Base-by-base conservation (phyloP, 306 rosid genomes). In the Begonia masoniana region DNA sequence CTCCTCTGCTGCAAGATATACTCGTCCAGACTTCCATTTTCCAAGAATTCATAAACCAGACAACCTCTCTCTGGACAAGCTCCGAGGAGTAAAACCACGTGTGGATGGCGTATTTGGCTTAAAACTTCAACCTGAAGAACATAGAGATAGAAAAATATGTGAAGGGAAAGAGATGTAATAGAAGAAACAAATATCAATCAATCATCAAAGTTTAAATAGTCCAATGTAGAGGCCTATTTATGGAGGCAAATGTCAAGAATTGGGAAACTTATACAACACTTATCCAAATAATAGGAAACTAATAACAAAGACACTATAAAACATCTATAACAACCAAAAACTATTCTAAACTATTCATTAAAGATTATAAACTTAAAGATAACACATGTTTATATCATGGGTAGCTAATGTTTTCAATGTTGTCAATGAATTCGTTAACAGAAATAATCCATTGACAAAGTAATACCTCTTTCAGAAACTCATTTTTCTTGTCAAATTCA, bases 61-160 rank as follows among this genome's bases (percentile, higher is more conserved):
- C 92, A 85, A 49, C 94, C 79, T 10, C 42, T 79, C 67, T 91
- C 96, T 4, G 96, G 96, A 68, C 97, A 85, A 41, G 96, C 97
- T 71, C 97, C 97, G 23, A 91, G 86, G 58, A 91, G 81, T 74
- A 91, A 70, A 63, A 91, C 88, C 65, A 85, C 65, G 57, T 85
- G 68, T 12, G 96, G 97, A 77, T 91, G 97, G 54, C 74, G 96
- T 60, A 91, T 76, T 78, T 81, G 91, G 67, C 94, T 83, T 49
- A 91, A 92, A 77, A 91, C 64, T 87, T 91, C 92, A 57, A 85
- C 78, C 97, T 91, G 73, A 57, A 74, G 60, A 67, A 66, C 60
- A 51, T 10, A 56, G 52, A 10, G 62, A 21, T 43, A 24, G 52
- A 26, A 24, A 41, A 31, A 31, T 5, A 31, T 31, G 9, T 2